Conservation (phyloP, 139 green algal genomes). For the Gonium pectorale region DNA sequence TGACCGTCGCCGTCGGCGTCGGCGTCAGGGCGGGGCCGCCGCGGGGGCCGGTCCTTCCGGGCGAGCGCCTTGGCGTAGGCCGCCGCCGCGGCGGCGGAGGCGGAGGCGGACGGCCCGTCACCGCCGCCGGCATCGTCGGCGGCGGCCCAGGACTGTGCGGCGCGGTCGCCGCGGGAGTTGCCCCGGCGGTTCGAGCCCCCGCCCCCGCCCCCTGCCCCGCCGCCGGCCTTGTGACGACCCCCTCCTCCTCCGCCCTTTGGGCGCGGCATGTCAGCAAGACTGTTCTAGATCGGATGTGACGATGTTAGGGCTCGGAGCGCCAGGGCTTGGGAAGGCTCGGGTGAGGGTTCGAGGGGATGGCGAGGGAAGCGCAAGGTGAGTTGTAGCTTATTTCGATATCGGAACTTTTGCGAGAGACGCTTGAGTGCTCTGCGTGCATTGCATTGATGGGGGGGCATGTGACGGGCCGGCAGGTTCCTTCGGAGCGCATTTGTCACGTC, state of each 20-base stretch:
- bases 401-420: too few species aligned
- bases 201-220: not conserved
- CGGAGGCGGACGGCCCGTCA: not conserved
- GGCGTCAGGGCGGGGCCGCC: not conserved
- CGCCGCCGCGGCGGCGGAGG: not conserved
- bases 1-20: not conserved
- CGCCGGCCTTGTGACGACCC: not conserved
- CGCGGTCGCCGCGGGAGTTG: not conserved
- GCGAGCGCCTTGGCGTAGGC: not conserved
- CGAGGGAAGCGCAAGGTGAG: not conserved
- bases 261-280: not conserved
- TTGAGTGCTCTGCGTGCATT: too few species aligned
- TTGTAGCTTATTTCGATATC: too few species aligned
- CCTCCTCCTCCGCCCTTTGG: constrained; percentile 11
- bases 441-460: too few species aligned
- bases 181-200: not conserved
- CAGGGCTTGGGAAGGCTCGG: not conserved
- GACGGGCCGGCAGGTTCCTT: too few species aligned
- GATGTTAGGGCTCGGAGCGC: not conserved
- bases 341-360: not conserved
- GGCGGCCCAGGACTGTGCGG: not conserved
- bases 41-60: not conserved
- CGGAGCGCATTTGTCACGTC: too few species aligned
- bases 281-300: not conserved
- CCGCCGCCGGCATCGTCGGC: not conserved